These are phyloP conservation scores for Benincasa hispida DNA, from an alignment of 306 rosid genomes.

Conservation along the genomic window DNA sequence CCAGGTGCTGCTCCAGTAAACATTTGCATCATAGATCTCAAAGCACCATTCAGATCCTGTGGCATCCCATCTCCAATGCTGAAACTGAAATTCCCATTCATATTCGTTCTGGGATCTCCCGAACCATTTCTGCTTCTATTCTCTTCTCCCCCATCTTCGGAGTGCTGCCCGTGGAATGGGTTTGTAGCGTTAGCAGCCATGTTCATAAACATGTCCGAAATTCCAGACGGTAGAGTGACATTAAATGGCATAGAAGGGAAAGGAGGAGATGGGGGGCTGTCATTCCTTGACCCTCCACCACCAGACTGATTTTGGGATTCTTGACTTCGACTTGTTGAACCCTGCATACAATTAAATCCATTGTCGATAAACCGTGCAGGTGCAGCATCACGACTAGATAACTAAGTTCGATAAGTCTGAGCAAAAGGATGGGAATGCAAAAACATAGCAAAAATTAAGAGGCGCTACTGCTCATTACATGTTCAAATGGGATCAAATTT, in stretches of 20 bases:
- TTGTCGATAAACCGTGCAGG: not conserved
- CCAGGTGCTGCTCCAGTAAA: constrained; percentile 34
- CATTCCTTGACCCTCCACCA: constrained; percentile 34
- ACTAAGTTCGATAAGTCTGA: not conserved
- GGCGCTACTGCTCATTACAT: not conserved
- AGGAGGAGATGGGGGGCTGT: constrained; percentile 29
- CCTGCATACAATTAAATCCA: not conserved
- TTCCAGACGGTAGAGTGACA: constrained; percentile 22
- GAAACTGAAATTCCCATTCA: constrained; percentile 36
- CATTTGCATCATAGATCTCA: constrained; percentile 63
- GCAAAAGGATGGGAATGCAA: not conserved
- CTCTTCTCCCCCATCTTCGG: constrained; percentile 30
- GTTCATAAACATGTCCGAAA: constrained; percentile 60
- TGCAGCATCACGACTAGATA: not conserved
- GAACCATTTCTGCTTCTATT: constrained; percentile 15
- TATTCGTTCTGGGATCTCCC: constrained; percentile 31
- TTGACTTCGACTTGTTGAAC: constrained; percentile 24
- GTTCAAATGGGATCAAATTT: not conserved
- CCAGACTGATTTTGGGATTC: constrained; percentile 37
- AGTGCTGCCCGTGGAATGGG: constrained; percentile 30
- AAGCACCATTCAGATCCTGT: constrained; percentile 43
- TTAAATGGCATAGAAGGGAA: constrained; percentile 43
- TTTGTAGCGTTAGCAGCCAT: constrained; percentile 31
- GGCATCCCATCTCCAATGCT: constrained; percentile 56
- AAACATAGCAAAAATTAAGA: not conserved